phyloP scores from a whole-genome alignment of 108 stramenopile species.

The Discostella pseudostelligera region DNA sequence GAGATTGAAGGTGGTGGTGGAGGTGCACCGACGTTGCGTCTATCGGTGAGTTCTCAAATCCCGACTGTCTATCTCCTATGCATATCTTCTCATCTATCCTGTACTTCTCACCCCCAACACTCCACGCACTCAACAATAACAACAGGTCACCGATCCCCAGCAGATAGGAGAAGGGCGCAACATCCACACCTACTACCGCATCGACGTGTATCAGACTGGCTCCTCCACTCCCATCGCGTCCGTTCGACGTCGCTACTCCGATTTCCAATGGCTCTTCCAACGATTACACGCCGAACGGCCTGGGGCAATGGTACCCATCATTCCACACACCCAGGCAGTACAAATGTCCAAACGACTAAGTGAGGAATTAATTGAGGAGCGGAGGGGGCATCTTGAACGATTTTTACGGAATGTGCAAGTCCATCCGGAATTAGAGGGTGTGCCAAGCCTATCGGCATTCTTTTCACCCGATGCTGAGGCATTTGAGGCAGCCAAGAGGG shows the following conservation, averaged over 20 bases:
- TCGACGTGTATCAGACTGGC: constrained; percentile 43
- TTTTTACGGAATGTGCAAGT: constrained; percentile 72
- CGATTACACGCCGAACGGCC: constrained; percentile 79
- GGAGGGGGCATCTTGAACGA: constrained; percentile 70
- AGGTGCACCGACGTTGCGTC: background rate
- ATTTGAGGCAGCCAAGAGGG: constrained; percentile 63
- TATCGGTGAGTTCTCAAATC: constrained; percentile 3
- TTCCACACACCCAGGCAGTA: constrained; percentile 83
- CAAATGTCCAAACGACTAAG: constrained; percentile 62
- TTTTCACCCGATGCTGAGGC: constrained; percentile 71
- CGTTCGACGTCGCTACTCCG: constrained; percentile 83
- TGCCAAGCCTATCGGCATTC: constrained; percentile 73
- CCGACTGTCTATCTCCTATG: too few species aligned
- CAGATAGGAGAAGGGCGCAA: constrained; percentile 63
- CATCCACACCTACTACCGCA: constrained; percentile 61
- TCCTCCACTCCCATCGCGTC: constrained; percentile 50
- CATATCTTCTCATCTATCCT: too few species aligned
- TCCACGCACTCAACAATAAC: background rate
- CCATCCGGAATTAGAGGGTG: constrained; percentile 76
- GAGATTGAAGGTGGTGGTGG: too few species aligned
- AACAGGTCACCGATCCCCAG: constrained; percentile 63
- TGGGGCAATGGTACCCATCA: constrained; percentile 88
- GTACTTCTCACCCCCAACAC: background rate
- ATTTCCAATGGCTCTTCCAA: constrained; percentile 92
- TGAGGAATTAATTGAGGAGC: constrained; percentile 73